phyloP scores from a whole-genome alignment of 148 eudicot species.

The Silene conica region DNA sequence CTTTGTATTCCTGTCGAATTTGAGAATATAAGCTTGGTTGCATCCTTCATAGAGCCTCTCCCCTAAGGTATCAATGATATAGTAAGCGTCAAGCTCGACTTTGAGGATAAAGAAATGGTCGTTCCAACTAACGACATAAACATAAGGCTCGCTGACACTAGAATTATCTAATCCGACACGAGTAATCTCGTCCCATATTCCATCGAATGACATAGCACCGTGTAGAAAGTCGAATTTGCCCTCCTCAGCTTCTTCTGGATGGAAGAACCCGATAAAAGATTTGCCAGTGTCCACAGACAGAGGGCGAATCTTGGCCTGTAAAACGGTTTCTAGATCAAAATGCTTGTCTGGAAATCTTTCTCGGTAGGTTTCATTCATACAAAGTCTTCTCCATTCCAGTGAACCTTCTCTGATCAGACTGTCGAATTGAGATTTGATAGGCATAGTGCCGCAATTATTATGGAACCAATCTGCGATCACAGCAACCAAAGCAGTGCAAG shows the following conservation, averaged over 20 bases:
- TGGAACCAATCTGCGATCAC: constrained; percentile 96
- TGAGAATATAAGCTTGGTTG: constrained; percentile 61
- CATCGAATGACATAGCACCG: constrained; percentile 88
- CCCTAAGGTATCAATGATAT: constrained; percentile 64
- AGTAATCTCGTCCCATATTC: constrained; percentile 78
- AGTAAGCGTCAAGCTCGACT: constrained; percentile 63
- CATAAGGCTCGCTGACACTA: constrained; percentile 31
- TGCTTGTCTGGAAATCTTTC: constrained; percentile 85
- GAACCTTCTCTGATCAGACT: constrained; percentile 84
- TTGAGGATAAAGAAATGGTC: constrained; percentile 74
- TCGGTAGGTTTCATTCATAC: constrained; percentile 59
- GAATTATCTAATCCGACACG: constrained; percentile 23
- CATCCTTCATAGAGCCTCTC: constrained; percentile 77
- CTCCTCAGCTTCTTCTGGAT: constrained; percentile 64
- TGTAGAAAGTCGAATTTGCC: constrained; percentile 77
- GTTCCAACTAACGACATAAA: constrained; percentile 80
- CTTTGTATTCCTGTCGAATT: constrained; percentile 49
- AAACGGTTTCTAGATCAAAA: constrained; percentile 84
- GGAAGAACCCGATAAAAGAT: constrained; percentile 83
- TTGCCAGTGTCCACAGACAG: constrained; percentile 69
- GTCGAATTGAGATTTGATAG: constrained; percentile 85
- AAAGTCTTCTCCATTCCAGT: constrained; percentile 77
- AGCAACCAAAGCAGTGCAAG: constrained; percentile 93
- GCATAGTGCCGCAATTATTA: constrained; percentile 52
- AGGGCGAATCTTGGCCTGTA: constrained; percentile 69